Conservation (phyloP, 2,329 filamentous ascomycete species). For the Calonectria crousiana region DNA sequence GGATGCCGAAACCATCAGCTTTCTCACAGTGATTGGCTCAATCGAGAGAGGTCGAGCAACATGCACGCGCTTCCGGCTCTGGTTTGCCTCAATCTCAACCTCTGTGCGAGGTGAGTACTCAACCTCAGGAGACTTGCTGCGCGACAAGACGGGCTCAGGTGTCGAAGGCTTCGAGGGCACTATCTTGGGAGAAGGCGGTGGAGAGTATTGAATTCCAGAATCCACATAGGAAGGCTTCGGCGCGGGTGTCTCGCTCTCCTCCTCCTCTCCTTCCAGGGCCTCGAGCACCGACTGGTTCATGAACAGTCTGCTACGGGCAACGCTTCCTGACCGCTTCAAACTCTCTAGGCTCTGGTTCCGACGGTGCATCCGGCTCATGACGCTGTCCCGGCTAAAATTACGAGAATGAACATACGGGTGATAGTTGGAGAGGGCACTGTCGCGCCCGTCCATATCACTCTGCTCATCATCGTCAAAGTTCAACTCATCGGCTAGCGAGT, state of each 20-base stretch:
- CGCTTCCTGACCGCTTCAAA: constrained; percentile 66
- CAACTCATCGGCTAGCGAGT: constrained; percentile 91
- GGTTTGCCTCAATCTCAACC: constrained; percentile 78
- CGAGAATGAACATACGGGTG: constrained; percentile 61
- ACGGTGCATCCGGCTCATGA: constrained; percentile 61
- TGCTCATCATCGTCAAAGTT: constrained; percentile 84
- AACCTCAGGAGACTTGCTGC: constrained; percentile 55
- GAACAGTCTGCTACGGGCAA: constrained; percentile 64
- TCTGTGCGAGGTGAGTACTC: constrained; percentile 61
- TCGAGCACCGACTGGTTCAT: constrained; percentile 69
- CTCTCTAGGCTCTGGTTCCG: constrained; percentile 72
- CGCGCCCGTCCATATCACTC: constrained; percentile 78
- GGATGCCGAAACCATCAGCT: constrained; percentile 72
- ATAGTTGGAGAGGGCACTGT: constrained; percentile 68
- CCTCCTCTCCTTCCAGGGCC: constrained; percentile 67
- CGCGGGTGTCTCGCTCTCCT: constrained; percentile 57
- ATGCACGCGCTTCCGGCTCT: constrained; percentile 77
- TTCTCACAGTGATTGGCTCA: constrained; percentile 55
- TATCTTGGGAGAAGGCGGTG: constrained; percentile 78
- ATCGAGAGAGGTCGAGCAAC: constrained; percentile 63
- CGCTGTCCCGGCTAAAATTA: constrained; percentile 69
- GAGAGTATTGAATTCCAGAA: constrained; percentile 84
- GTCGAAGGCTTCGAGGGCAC: constrained; percentile 54
- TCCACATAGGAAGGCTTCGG: constrained; percentile 74
- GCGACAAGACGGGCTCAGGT: constrained; percentile 54